Base-by-base conservation (phyloP, 78 protist genomes). In the Speleostelium caveatum region DNA sequence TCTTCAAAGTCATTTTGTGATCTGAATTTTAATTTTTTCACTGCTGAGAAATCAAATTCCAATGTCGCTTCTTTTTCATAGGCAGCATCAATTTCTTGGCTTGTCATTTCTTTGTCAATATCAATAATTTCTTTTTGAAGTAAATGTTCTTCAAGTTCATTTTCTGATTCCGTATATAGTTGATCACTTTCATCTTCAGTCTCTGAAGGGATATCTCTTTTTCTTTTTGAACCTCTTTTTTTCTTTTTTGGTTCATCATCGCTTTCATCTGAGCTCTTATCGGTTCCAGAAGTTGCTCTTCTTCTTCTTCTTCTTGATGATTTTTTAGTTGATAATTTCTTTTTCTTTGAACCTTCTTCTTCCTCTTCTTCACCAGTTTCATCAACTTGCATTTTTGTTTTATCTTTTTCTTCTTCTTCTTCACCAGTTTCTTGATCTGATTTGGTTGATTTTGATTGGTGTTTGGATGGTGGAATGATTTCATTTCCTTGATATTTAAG, bases 41-140 rank as follows among this genome's bases (percentile, higher is more conserved):
- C 8, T 53, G 63, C 3, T 0, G 78, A 51, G 30, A n/a, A 72
- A 22, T 33, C 51, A 36, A 72, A 72, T 72, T 22, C 22, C 30
- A 72, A 36, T 6, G 39, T 19, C 10, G 63, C 35, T 53, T 72
- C 78, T 5, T 53, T 24, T 33, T 72, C 17, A 72, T 51, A 72
- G 10, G 51, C 24, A 2, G 32, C 33, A 2, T 51, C 49, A 7
- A 51, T 39, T 28, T 36, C 30, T n/a, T 41, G 30, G 32, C 51
- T 51, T 32, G 49, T 14, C n/a, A 10, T 28, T 51, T 72, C n/a
- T 30, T 28, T 36, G 10, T 24, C 26, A 10, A 30, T 36, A n/a
- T 51, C 63, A 19, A 45, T 35, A 53, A 36, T 53, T 21, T 79
- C 76, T n/a, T 79, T 76, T 4, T 79, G 69, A 6, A 66, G 76